Evolutionary conservation across 2,329 filamentous ascomycete genomes (phyloP).

Genomic region (Epichloe elymi): DNA sequence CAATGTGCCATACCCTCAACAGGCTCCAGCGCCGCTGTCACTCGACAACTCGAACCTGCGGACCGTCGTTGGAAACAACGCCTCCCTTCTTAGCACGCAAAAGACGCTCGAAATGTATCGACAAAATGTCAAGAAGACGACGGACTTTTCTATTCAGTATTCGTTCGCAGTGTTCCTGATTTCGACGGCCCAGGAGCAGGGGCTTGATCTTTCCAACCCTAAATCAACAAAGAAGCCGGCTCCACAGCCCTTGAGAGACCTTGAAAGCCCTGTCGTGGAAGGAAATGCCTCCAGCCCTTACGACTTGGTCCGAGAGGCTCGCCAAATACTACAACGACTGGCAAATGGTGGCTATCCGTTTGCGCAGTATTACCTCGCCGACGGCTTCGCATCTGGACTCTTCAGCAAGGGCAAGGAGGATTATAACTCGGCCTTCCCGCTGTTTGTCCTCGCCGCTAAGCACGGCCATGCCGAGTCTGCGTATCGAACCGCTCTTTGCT

Average conservation of each 20-base stretch:
- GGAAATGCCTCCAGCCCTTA: slow-evolving; percentile 39
- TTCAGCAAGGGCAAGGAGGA: slow-evolving; percentile 94
- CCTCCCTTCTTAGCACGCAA: slow-evolving; percentile 77
- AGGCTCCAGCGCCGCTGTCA: slow-evolving; percentile 49
- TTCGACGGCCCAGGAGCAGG: slow-evolving; percentile 71
- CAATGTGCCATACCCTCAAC: slow-evolving; percentile 68
- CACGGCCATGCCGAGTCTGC: slow-evolving; percentile 94
- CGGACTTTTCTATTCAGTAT: slow-evolving; percentile 79
- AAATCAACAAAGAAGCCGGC: slow-evolving; percentile 29
- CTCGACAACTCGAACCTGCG: slow-evolving; percentile 75
- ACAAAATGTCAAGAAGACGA: slow-evolving; percentile 93
- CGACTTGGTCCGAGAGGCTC: slow-evolving; percentile 73
- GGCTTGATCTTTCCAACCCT: slow-evolving; percentile 37
- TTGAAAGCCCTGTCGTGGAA: slow-evolving; percentile 33
- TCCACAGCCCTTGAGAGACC: slow-evolving; percentile 33
- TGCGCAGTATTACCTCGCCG: slow-evolving; percentile 92
- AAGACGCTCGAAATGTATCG: slow-evolving; percentile 98
- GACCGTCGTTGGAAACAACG: slow-evolving; percentile 71
- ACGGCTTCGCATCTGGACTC: slow-evolving; percentile 85
- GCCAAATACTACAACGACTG: slow-evolving; percentile 74
- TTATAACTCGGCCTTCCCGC: slow-evolving; percentile 78
- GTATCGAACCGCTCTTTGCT: slow-evolving; percentile 86
- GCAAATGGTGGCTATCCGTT: slow-evolving; percentile 86
- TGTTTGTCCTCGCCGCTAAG: slow-evolving; percentile 89
- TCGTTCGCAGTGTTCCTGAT: slow-evolving; percentile 94